phyloP scores from a whole-genome alignment of 2,329 filamentous ascomycete genomes.

The Hypoxylon sp. region DNA sequence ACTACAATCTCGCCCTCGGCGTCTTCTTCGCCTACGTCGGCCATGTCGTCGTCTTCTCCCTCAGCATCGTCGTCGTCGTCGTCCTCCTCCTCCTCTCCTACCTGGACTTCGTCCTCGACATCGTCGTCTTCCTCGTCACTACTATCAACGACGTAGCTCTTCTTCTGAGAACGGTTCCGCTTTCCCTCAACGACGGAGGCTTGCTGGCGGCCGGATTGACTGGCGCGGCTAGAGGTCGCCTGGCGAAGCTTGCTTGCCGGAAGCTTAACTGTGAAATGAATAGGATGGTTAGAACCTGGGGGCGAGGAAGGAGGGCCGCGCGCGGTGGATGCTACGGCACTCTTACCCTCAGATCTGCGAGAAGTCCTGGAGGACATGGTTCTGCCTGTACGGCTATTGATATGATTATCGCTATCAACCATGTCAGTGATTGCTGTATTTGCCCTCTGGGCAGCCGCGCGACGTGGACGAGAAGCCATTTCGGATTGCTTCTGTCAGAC shows the following conservation, averaged over 20 bases:
- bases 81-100: slow-evolving; percentile 56
- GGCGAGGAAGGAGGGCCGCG: slow-evolving; percentile 64
- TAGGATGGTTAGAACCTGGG: slow-evolving; percentile 61
- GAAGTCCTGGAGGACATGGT: slow-evolving; percentile 66
- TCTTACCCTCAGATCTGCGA: slow-evolving; percentile 65
- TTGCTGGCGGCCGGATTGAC: slow-evolving; percentile 49
- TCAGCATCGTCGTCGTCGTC: slow-evolving; percentile 55
- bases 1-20: slow-evolving; percentile 55
- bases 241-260: slow-evolving; percentile 67
- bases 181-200: slow-evolving; percentile 62
- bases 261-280: slow-evolving; percentile 67
- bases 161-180: slow-evolving; percentile 69
- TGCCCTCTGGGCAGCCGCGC: slow-evolving; percentile 63
- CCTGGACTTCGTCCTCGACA: slow-evolving; percentile 56
- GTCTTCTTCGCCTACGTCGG: slow-evolving; percentile 57
- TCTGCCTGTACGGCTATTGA: slow-evolving; percentile 55
- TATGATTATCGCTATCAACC: slow-evolving; percentile 63
- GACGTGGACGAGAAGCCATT: slow-evolving; percentile 57
- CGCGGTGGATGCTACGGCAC: slow-evolving; percentile 59
- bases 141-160: slow-evolving; percentile 73
- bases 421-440: slow-evolving; percentile 65
- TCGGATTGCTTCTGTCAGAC: slow-evolving; percentile 14
- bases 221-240: slow-evolving; percentile 60
- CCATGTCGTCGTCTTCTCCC: slow-evolving; percentile 58
- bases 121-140: slow-evolving; percentile 61